phyloP scores from a whole-genome alignment of 768 basidiomycete species.

The Tricholoma sp. region DNA sequence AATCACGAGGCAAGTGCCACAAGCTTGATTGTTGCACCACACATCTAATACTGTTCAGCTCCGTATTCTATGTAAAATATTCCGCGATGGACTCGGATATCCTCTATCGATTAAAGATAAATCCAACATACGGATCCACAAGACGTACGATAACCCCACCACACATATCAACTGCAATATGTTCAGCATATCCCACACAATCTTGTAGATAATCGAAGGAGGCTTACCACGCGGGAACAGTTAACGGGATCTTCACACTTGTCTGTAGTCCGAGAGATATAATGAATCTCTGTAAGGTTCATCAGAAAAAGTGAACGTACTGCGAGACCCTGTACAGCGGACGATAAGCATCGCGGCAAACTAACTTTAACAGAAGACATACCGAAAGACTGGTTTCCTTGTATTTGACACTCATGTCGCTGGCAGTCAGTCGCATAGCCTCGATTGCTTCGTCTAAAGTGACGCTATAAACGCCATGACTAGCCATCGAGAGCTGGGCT shows the following conservation, averaged over 20 bases:
- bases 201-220: not conserved
- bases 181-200: not conserved
- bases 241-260: conserved; percentile 78
- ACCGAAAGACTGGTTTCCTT: conserved; percentile 94
- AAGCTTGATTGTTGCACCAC: no score
- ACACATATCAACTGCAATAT: not conserved
- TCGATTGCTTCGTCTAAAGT: conserved; percentile 93
- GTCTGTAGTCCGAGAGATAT: conserved; percentile 36
- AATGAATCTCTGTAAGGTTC: not conserved
- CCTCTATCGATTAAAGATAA: no score
- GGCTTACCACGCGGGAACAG: conserved; percentile 71
- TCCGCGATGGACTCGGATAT: no score
- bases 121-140: no score
- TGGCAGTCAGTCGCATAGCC: conserved; percentile 88
- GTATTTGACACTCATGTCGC: conserved; percentile 94
- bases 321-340: conserved; percentile 33
- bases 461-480: conserved; percentile 81
- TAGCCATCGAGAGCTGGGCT: conserved; percentile 91
- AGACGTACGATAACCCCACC: no score
- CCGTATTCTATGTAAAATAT: no score
- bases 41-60: no score
- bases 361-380: conserved; percentile 20
- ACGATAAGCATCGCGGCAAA: conserved; percentile 1
- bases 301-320: conserved; percentile 19
- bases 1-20: no score